Evolutionary conservation across 495 filamentous ascomycete species (phyloP).

Genomic region (Neurospora pannonica): DNA sequence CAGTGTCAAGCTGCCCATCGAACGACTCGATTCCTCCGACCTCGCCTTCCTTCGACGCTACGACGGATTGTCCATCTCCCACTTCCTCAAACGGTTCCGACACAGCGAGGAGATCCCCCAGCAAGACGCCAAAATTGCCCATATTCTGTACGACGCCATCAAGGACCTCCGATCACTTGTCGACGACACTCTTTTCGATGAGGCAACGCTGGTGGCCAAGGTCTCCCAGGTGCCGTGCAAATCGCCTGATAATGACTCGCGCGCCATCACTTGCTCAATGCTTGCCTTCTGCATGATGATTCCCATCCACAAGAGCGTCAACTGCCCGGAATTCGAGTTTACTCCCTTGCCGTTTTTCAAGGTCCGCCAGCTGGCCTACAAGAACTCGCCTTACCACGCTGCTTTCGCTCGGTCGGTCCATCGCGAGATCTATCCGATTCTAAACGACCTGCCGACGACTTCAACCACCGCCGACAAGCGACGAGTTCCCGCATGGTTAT

Average conservation of each 20-base stretch:
- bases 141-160: conserved; percentile 25
- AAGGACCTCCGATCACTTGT: conserved; percentile 29
- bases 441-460: conserved; percentile 26
- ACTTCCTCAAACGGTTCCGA: conserved; percentile 40
- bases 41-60: conserved; percentile 46
- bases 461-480: conserved; percentile 13
- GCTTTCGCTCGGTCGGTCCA: conserved; percentile 36
- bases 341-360: conserved; percentile 42
- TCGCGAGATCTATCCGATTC: conserved; percentile 33
- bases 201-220: conserved; percentile 29
- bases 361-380: conserved; percentile 36
- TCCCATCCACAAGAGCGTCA: conserved; percentile 30
- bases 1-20: conserved; percentile 47
- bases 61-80: conserved; percentile 47
- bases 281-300: conserved; percentile 36
- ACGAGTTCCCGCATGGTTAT: background rate
- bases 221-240: conserved; percentile 33
- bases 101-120: conserved; percentile 20
- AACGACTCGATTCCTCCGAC: conserved; percentile 49
- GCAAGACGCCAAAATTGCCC: conserved; percentile 21
- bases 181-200: conserved; percentile 33
- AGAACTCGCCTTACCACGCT: conserved; percentile 31
- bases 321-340: conserved; percentile 29
- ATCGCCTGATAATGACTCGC: conserved; percentile 9
- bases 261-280: conserved; percentile 25